phyloP scores from a whole-genome alignment of 176 grass and related monocot genomes.

The Carex pumila region DNA sequence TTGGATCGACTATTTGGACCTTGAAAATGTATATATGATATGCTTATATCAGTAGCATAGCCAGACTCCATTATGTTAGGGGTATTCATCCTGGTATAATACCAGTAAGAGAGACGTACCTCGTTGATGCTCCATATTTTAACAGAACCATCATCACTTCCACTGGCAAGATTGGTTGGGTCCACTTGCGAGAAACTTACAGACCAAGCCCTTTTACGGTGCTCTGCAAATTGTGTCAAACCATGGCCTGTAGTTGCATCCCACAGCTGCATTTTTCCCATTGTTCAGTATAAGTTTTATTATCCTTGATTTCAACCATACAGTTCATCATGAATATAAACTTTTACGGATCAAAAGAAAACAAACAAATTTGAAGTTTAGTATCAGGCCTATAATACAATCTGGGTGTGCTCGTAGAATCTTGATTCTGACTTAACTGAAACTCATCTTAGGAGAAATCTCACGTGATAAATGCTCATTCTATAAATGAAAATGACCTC shows the following conservation, averaged over 20 bases:
- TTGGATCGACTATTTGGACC: too few relatives aligned
- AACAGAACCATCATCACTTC: slow-evolving; percentile 85
- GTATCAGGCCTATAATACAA: background rate
- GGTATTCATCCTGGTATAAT: slow-evolving; percentile 7
- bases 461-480: background rate
- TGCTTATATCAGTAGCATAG: too few relatives aligned
- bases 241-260: slow-evolving; percentile 94
- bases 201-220: slow-evolving; percentile 93
- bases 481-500: background rate
- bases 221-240: slow-evolving; percentile 62
- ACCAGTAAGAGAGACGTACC: slow-evolving; percentile 38
- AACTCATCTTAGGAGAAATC: background rate
- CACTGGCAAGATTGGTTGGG: slow-evolving; percentile 84
- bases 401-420: background rate
- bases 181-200: slow-evolving; percentile 88
- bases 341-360: background rate
- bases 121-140: slow-evolving; percentile 97
- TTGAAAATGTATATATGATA: too few relatives aligned
- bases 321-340: background rate
- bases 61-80: background rate
- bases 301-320: background rate
- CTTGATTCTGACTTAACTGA: background rate
- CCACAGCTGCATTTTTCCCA: slow-evolving; percentile 68
- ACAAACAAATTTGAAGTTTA: slow-evolving; percentile 1
- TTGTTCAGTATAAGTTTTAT: background rate